phyloP scores from a whole-genome alignment of 805 yeast genomes.

The Candida glaebosa region DNA sequence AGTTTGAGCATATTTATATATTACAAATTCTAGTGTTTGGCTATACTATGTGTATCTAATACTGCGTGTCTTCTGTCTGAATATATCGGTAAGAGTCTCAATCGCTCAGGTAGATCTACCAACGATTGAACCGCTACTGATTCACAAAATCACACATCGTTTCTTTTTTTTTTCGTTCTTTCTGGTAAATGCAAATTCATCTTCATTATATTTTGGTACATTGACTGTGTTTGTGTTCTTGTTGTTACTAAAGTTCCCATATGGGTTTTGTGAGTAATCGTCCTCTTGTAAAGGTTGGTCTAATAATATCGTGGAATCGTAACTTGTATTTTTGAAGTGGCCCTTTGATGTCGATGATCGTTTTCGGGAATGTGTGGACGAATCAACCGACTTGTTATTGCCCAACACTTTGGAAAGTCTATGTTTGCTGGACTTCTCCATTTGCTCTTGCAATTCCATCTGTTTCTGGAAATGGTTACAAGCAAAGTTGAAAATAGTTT shows the following conservation, averaged over 20 bases:
- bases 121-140: no score
- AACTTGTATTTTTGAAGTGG: slow-evolving; percentile 36
- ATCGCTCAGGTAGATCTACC: no score
- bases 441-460: slow-evolving; percentile 32
- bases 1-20: no score
- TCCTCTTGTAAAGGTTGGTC: slow-evolving; percentile 43
- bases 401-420: slow-evolving; percentile 34
- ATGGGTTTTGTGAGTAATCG: slow-evolving; percentile 31
- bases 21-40: no score
- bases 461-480: slow-evolving; percentile 41
- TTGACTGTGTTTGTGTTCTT: not conserved
- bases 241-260: slow-evolving; percentile 20
- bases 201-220: slow-evolving; percentile 27
- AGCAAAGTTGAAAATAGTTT: slow-evolving; percentile 65
- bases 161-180: slow-evolving; percentile 25
- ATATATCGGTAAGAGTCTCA: no score
- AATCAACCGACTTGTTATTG: slow-evolving; percentile 8
- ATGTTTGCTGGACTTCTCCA: slow-evolving; percentile 30
- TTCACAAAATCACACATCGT: slow-evolving; percentile 33
- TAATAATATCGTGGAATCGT: slow-evolving; percentile 32
- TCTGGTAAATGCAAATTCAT: slow-evolving; percentile 41
- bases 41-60: no score
- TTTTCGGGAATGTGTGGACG: slow-evolving; percentile 16
- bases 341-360: slow-evolving; percentile 29
- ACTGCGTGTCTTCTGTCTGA: no score